phyloP scores from a whole-genome alignment of 2,329 filamentous ascomycete species.

The Trichophyton mentagrophytes region DNA sequence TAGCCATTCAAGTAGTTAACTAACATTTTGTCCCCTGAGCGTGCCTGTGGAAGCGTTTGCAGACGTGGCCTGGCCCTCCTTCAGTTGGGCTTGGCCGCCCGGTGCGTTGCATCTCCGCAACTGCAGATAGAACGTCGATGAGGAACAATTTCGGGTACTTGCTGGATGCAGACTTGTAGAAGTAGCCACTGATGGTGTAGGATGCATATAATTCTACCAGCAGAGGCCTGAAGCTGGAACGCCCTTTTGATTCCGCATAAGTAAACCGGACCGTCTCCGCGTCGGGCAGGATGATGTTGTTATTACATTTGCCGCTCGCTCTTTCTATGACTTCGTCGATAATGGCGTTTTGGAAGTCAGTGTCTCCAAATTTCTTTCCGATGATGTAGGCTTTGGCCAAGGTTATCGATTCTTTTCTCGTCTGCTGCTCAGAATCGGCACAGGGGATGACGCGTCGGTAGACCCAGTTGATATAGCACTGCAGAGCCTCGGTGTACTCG shows the following conservation, averaged over 20 bases:
- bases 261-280: not conserved
- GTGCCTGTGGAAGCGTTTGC: not conserved
- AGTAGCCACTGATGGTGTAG: not conserved
- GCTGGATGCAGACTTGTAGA: not conserved
- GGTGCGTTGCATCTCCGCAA: not conserved
- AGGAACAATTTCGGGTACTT: not conserved
- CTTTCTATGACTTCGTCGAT: slow-evolving; percentile 18
- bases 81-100: not conserved
- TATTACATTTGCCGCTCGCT: not conserved
- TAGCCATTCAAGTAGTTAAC: not conserved
- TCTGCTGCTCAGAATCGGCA: not conserved
- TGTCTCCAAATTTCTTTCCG: not conserved
- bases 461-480: slow-evolving; percentile 1
- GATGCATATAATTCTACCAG: not conserved
- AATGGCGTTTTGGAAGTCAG: not conserved
- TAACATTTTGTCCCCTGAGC: not conserved
- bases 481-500: not conserved
- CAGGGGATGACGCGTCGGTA: not conserved
- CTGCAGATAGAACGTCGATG: not conserved
- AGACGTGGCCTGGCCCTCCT: not conserved
- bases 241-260: not conserved
- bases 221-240: not conserved
- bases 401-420: not conserved
- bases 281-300: not conserved
- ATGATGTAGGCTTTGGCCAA: not conserved